Evolutionary conservation across 2,329 filamentous ascomycete species (phyloP), one percentile per base, ranked within the genome.

Genomic region (Fusarium neocosmosporiellum): DNA sequence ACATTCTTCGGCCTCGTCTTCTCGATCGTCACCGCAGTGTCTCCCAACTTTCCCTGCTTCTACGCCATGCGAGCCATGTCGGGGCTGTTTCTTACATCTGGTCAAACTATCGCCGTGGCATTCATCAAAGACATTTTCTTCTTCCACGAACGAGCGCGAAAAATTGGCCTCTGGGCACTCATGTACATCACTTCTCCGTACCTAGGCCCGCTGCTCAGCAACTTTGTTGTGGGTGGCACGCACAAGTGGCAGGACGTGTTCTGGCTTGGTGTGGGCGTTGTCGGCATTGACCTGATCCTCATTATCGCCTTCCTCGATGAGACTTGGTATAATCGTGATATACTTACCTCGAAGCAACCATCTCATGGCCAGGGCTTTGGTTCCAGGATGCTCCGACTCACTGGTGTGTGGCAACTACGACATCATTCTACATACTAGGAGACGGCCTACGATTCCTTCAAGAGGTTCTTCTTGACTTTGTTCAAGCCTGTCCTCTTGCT

Each of bases 61-160:
- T 57, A 55, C 14, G 73, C 48, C 10, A 59, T 67, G 33, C 59
- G 73, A 50, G 71, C 71, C 2, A 33, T 74, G 4, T 59, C 41
- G 2, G 83, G 86, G 22, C 84, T 87, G 70, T 87, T 87, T 76
- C 82, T 82, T 36, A 86, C 85, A 6, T 83, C 84, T 9, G 77
- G 79, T 9, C 85, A 86, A 66, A 83, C 81, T 6, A 82, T 83
- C 18, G 86, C 85, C 11, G 80, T 89, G 59, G 86, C 87, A 72
- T 86, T 86, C 74, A 86, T 89, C 75, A 86, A 88, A 62, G 88
- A 90, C 77, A 83, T 89, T 65, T 91, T 89, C 81, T 90, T 88
- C 81, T 88, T 89, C 78, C 88, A 90, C 72, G 85, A 90, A 69
- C 81, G 86, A 37, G 85, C 86, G 1, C 78, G 85, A 24, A 87